Evolutionary conservation across 495 filamentous ascomycete species (phyloP), one percentile per base, ranked within the genome.

Genomic region (Stereocaulon alpinum): DNA sequence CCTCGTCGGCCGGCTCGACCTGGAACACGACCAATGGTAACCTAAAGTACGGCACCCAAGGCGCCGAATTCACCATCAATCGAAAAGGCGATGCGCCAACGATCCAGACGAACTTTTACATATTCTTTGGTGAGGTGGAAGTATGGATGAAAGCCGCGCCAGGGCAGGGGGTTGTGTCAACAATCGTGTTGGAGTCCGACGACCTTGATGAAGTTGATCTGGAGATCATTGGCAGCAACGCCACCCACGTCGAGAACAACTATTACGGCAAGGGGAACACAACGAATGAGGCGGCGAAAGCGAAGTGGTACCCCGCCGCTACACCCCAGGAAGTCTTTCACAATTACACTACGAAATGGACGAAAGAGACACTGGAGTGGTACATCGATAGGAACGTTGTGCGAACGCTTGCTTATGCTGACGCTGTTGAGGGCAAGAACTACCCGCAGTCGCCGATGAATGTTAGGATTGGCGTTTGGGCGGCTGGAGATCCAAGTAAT

Each of bases 121-220:
- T 93, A 70, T 87, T 92, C 81, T 91, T 87, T 70, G 88, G 88
- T 56, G 82, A 84, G 29, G 81, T 91, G 62, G 84, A 89, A 58
- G 72, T 86, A 29, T 82, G 79, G 63, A 77, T 89, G 68, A 83
- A 85, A 71, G 82, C 87, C 60, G 83, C 87, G 40, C 78, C 81
- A 7, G 88, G 88, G 4, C 68, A 68, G 7, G 88, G 88, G 53
- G 82, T 95, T 55, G 83, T 98, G 50, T 90, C 85, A 72, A 90
- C 85, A 54, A 77, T 93, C 29, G 88, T 96, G 14, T 73, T 98
- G 58, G 82, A 93, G 70, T 96, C 91, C 11, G 92, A 95, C 70
- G 82, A 85, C 61, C 81, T 95, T 14, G 93, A 98, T 71, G 93
- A 98, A 72, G 89, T 98, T 66, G 93, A 96, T 70, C 89, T 89